Percentiles rank a stretch among this genome's conserved stretches.
phyloP scores from a whole-genome alignment of 805 yeast genomes.

The Isabelozyma gotoi region DNA sequence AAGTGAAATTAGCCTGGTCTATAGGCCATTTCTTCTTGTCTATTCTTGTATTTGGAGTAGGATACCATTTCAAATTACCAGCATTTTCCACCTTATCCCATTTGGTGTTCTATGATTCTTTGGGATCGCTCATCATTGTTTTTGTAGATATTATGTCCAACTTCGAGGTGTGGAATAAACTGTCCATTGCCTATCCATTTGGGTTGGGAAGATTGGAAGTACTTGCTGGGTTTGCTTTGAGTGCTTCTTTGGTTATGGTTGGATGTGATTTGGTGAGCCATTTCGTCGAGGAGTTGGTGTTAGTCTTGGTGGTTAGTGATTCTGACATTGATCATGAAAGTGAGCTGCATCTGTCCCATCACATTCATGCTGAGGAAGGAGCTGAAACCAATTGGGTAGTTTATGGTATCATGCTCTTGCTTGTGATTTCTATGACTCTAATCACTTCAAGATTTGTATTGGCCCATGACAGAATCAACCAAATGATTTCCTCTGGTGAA shows the following conservation, averaged over 20 bases:
- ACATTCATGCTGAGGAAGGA: slow-evolving; percentile 32
- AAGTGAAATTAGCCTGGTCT: slow-evolving; percentile 59
- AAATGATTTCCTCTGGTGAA: slow-evolving; percentile 27
- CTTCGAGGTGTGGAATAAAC: slow-evolving; percentile 86
- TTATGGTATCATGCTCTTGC: slow-evolving; percentile 25
- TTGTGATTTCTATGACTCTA: slow-evolving; percentile 25
- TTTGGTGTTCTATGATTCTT: slow-evolving; percentile 80
- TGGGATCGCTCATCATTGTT: slow-evolving; percentile 69
- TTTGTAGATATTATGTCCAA: slow-evolving; percentile 81
- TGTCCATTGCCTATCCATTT: slow-evolving; percentile 84
- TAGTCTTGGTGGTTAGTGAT: slow-evolving; percentile 36
- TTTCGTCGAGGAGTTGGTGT: slow-evolving; percentile 72
- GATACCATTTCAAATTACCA: slow-evolving; percentile 55
- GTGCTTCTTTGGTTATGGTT: slow-evolving; percentile 83
- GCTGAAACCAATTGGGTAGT: slow-evolving; percentile 26
- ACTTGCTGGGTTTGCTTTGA: slow-evolving; percentile 79
- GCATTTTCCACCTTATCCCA: slow-evolving; percentile 81
- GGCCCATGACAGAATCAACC: slow-evolving; percentile 31
- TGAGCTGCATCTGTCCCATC: slow-evolving; percentile 35
- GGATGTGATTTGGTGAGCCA: slow-evolving; percentile 89
- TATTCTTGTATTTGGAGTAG: slow-evolving; percentile 55
- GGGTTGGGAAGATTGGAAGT: slow-evolving; percentile 93
- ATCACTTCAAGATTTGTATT: slow-evolving; percentile 35
- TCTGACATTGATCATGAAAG: slow-evolving; percentile 12
- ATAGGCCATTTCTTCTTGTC: slow-evolving; percentile 56